These are phyloP conservation scores for Piper betle DNA, from an alignment of 164 flowering plant species.

Conservation along the genomic window DNA sequence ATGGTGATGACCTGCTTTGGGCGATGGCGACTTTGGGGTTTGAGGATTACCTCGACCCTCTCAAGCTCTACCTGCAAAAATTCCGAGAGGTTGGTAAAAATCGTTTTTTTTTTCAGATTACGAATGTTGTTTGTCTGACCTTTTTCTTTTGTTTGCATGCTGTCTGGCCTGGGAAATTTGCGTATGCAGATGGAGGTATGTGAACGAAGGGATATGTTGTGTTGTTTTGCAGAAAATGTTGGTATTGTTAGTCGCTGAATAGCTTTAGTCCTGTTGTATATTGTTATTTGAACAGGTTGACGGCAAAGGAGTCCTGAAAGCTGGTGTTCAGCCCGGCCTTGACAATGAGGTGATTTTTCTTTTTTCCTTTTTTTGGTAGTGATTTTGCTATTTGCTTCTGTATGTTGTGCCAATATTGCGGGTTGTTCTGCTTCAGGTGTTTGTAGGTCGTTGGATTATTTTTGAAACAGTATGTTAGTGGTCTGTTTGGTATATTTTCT, in stretches of 20 bases:
- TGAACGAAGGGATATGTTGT: background rate
- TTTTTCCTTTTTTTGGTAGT: no score
- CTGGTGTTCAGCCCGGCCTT: no score
- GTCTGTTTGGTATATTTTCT: no score
- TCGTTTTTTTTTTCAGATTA: background rate
- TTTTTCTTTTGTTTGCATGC: conserved; percentile 1
- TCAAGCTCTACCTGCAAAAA: conserved; percentile 41
- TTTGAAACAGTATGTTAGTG: no score
- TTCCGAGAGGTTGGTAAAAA: conserved; percentile 44
- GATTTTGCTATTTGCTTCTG: no score
- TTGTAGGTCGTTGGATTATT: no score
- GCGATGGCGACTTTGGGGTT: conserved; percentile 73
- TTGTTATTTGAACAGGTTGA: background rate
- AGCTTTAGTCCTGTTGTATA: background rate
- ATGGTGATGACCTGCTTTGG: conserved; percentile 75
- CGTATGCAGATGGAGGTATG: conserved; percentile 25
- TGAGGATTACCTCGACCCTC: conserved; percentile 63
- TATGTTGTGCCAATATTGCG: no score
- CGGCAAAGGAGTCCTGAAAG: no score
- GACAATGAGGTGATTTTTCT: no score
- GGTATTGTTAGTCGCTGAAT: background rate
- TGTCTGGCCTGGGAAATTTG: background rate
- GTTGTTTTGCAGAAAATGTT: background rate
- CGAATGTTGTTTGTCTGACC: background rate
- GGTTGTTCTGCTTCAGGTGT: no score